These are phyloP conservation scores for Vitis hybrid DNA, from an alignment of 177 flowering plant species.

Conservation along the genomic window DNA sequence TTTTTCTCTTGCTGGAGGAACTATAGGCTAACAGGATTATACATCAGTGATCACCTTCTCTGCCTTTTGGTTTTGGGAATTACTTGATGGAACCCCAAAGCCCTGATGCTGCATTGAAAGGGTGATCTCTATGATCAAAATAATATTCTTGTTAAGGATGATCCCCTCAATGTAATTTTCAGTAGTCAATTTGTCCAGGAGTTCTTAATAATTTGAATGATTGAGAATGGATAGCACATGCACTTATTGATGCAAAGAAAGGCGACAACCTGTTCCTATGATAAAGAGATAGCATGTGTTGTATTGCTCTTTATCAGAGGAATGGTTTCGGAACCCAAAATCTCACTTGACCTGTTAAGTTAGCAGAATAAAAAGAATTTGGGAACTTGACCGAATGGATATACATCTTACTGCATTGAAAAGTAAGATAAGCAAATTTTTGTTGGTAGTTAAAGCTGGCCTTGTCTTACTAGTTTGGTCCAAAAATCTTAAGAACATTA, in stretches of 20 bases:
- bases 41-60: background rate
- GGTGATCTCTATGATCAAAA: background rate
- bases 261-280: background rate
- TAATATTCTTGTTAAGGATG: background rate
- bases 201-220: background rate
- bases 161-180: background rate
- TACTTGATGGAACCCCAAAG: constrained; percentile 1
- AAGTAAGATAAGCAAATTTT: no score
- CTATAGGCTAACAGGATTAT: background rate
- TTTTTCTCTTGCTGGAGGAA: background rate
- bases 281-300: background rate
- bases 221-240: background rate
- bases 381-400: no score
- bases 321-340: background rate
- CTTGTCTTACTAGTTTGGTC: no score
- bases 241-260: background rate
- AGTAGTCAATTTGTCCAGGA: background rate
- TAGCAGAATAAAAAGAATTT: no score
- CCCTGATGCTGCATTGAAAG: background rate
- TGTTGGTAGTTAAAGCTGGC: no score
- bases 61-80: background rate
- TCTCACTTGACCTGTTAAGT: no score
- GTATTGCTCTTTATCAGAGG: background rate
- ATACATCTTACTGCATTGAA: no score
- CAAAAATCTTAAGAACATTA: no score